Conservation (phyloP, 139 green algal genomes). For the Tetraselmis striata region DNA sequence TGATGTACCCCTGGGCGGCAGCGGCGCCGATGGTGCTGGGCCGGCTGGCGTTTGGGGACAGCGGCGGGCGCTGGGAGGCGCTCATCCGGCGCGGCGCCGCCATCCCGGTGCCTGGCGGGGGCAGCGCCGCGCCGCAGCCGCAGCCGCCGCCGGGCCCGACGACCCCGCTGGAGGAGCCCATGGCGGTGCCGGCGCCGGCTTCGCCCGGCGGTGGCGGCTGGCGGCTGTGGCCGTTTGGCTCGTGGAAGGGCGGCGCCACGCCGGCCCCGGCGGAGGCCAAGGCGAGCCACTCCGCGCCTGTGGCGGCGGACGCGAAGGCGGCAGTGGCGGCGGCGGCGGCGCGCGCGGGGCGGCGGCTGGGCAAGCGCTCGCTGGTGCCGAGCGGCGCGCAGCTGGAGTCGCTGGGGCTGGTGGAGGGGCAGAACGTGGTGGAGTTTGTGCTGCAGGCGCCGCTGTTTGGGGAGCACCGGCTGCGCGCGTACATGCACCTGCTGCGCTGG, state of each 20-base stretch:
- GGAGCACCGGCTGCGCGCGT: slow-evolving; percentile 44
- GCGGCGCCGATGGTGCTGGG: slow-evolving; percentile 47
- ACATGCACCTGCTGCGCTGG: slow-evolving; percentile 75
- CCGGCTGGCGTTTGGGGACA: slow-evolving; percentile 42
- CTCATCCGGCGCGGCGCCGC: background rate
- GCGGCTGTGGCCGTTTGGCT: slow-evolving; percentile 47
- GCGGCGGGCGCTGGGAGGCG: slow-evolving; percentile 24
- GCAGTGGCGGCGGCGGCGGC: no score
- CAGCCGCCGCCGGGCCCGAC: no score
- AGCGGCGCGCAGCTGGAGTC: slow-evolving; percentile 53
- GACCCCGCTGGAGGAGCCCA: no score
- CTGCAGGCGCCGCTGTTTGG: background rate
- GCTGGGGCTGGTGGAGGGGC: slow-evolving; percentile 58
- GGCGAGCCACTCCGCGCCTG: no score
- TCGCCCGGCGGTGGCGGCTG: slow-evolving; percentile 41
- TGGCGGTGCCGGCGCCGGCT: no score
- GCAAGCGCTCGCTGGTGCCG: slow-evolving; percentile 15
- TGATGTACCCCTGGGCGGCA: slow-evolving; percentile 42
- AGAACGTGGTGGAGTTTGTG: slow-evolving; percentile 46
- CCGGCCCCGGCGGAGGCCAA: no score
- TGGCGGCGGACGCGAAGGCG: background rate
- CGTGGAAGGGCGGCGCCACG: slow-evolving; percentile 8
- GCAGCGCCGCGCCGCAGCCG: no score
- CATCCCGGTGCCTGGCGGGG: background rate
- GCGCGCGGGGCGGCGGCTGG: slow-evolving; percentile 2